Conservation (phyloP, 2,329 filamentous ascomycete genomes). For the Colletotrichum filicis region DNA sequence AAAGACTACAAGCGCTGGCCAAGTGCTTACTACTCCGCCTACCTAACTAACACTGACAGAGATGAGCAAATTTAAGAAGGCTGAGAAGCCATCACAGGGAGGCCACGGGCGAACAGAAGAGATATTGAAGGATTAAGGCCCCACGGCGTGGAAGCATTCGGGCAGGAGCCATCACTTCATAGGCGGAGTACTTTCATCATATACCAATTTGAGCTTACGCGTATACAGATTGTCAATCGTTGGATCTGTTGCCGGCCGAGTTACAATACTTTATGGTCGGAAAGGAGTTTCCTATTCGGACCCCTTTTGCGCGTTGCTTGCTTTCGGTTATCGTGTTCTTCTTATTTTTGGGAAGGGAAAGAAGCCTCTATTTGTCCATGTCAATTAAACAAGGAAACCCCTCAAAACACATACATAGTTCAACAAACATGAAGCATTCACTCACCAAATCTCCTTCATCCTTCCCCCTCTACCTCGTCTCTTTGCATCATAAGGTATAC, state of each 20-base stretch:
- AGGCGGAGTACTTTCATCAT: slow-evolving; percentile 30
- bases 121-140: slow-evolving; percentile 5
- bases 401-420: slow-evolving; percentile 31
- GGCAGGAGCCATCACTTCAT: slow-evolving; percentile 31
- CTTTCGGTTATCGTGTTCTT: slow-evolving; percentile 8
- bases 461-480: not conserved
- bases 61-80: not conserved
- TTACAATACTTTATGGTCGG: slow-evolving; percentile 10
- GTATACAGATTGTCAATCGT: slow-evolving; percentile 33
- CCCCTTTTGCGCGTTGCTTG: slow-evolving; percentile 20
- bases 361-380: slow-evolving; percentile 26
- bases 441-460: slow-evolving; percentile 19
- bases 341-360: slow-evolving; percentile 15
- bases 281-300: slow-evolving; percentile 14
- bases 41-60: not conserved
- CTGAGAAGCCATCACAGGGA: not conserved
- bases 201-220: slow-evolving; percentile 35
- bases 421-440: slow-evolving; percentile 26
- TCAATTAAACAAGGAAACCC: slow-evolving; percentile 13
- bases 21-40: slow-evolving; percentile 1
- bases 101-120: slow-evolving; percentile 11
- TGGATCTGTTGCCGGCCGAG: slow-evolving; percentile 28
- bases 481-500: not conserved
- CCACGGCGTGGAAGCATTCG: slow-evolving; percentile 24
- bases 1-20: not conserved